These are phyloP conservation scores for Chlamydomonas sphaeroides DNA, from an alignment of 139 green algal species.

Conservation along the genomic window DNA sequence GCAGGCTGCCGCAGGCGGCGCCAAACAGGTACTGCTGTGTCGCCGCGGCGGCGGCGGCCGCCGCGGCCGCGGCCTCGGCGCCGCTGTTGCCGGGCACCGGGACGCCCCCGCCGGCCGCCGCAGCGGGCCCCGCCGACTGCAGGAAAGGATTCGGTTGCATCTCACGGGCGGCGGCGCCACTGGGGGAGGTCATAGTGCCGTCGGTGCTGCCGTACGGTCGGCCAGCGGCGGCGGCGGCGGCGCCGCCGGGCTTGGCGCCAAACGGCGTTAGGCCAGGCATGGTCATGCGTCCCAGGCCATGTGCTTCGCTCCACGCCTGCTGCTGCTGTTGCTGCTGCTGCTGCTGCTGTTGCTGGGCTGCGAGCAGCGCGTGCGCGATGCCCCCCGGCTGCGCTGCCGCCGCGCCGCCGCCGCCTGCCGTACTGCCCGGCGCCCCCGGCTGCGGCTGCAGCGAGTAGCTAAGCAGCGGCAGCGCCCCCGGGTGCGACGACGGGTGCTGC, in stretches of 20 bases:
- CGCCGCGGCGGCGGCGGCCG: background rate
- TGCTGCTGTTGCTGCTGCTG: constrained; percentile 25
- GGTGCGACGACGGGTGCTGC: background rate
- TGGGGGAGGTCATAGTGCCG: no score
- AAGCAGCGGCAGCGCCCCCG: background rate
- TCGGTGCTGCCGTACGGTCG: background rate
- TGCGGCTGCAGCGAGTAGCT: constrained; percentile 20
- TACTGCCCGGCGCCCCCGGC: background rate
- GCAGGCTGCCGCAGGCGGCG: constrained; percentile 4
- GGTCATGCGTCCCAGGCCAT: constrained; percentile 29
- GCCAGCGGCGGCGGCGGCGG: no score
- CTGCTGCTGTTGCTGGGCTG: constrained; percentile 26
- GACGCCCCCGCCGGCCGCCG: background rate
- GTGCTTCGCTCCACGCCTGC: constrained; percentile 7
- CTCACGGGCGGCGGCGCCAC: no score
- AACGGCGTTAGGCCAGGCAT: background rate
- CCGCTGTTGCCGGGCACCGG: background rate
- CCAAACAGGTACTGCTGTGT: constrained; percentile 6
- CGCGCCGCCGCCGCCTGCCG: background rate
- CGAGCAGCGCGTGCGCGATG: constrained; percentile 28
- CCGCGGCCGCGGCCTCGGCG: background rate
- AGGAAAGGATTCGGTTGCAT: no score
- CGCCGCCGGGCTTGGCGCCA: background rate
- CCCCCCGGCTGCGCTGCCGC: background rate
- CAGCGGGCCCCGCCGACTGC: background rate